Conservation (phyloP, 2,329 filamentous ascomycete species). For the Ophioceras dolichostomum region DNA sequence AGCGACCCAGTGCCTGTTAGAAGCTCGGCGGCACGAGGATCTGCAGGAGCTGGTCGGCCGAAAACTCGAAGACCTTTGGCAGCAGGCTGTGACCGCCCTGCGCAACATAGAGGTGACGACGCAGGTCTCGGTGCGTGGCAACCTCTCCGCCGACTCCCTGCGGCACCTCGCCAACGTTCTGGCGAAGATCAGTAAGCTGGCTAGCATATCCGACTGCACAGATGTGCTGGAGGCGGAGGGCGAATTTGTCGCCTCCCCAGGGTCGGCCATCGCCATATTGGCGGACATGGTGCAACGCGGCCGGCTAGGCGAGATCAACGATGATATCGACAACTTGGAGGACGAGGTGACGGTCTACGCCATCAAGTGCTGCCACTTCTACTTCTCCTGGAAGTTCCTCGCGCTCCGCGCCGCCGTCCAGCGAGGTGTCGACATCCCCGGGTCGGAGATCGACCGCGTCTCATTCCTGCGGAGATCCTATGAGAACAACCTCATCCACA, state of each 20-base stretch:
- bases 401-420: conserved; percentile 42
- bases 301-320: conserved; percentile 53
- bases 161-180: conserved; percentile 62
- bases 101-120: conserved; percentile 58
- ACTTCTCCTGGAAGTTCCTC: conserved; percentile 89
- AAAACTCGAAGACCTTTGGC: conserved; percentile 76
- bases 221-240: conserved; percentile 57
- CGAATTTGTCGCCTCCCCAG: conserved; percentile 31
- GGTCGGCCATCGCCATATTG: conserved; percentile 54
- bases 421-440: conserved; percentile 40
- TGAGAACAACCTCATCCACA: conserved; percentile 51
- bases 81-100: conserved; percentile 65
- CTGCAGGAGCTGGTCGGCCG: conserved; percentile 73
- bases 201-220: conserved; percentile 66
- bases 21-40: conserved; percentile 78
- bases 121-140: conserved; percentile 59
- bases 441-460: conserved; percentile 48
- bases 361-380: conserved; percentile 68
- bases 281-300: conserved; percentile 64
- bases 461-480: conserved; percentile 42
- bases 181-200: conserved; percentile 68
- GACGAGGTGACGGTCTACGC: conserved; percentile 66
- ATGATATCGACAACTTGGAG: conserved; percentile 63
- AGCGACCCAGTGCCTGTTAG: conserved; percentile 69
- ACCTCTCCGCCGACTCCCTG: conserved; percentile 52